Percentiles rank a stretch among this genome's conserved stretches.
Evolutionary conservation across 768 basidiomycete species (phyloP).

Genomic region (Macrocybe gigantea): DNA sequence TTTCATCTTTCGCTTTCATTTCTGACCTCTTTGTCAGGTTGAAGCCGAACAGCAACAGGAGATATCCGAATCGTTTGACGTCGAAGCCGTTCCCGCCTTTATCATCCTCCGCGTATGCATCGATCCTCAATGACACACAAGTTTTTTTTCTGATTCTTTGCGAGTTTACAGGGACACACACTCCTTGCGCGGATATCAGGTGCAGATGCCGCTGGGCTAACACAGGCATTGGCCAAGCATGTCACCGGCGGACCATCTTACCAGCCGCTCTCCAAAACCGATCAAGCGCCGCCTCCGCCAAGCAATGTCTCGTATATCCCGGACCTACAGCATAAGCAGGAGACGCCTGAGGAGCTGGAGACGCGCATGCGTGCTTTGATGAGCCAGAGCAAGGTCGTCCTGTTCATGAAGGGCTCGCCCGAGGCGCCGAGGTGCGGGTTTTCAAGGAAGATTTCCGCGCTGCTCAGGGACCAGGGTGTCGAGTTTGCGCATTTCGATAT

Average conservation of each 20-base stretch:
- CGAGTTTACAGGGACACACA: slow-evolving; percentile 67
- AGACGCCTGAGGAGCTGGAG: slow-evolving; percentile 64
- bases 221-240: slow-evolving; percentile 45
- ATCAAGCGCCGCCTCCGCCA: slow-evolving; percentile 31
- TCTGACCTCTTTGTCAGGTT: slow-evolving; percentile 40
- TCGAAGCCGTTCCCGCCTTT: slow-evolving; percentile 85
- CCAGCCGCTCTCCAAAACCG: slow-evolving; percentile 46
- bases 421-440: slow-evolving; percentile 81
- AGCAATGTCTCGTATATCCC: slow-evolving; percentile 12
- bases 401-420: slow-evolving; percentile 91
- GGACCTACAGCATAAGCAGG: slow-evolving; percentile 21
- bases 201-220: slow-evolving; percentile 67
- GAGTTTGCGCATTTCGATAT: slow-evolving; percentile 81
- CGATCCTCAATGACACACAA: neutral
- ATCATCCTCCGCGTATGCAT: slow-evolving; percentile 69
- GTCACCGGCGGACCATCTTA: slow-evolving; percentile 19
- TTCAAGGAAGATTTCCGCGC: slow-evolving; percentile 64
- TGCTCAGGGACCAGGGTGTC: slow-evolving; percentile 60
- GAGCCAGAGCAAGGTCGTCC: slow-evolving; percentile 69
- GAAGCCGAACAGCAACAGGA: slow-evolving; percentile 79
- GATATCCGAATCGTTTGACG: slow-evolving; percentile 88
- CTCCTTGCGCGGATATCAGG: slow-evolving; percentile 76
- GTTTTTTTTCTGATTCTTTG: neutral
- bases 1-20: neutral
- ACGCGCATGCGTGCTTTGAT: slow-evolving; percentile 65